Evolutionary conservation across 179 eudicot species (phyloP).

Genomic region (Patellifolia procumbens): DNA sequence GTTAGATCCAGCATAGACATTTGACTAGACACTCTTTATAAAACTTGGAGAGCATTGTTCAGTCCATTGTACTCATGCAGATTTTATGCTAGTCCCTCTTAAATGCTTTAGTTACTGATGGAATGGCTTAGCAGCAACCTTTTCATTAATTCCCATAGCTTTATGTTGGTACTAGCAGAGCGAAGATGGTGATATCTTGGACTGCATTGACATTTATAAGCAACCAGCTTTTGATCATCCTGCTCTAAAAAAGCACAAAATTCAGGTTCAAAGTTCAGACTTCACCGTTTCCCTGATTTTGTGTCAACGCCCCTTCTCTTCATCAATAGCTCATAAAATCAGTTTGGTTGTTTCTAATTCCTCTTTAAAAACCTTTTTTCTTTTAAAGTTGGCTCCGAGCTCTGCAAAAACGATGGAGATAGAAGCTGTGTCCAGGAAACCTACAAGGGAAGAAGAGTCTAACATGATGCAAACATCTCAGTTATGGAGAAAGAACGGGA

Average conservation of each 20-base stretch:
- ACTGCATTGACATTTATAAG: constrained; percentile 29
- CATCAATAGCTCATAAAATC: neutral
- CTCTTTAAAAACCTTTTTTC: neutral
- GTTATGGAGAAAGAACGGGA: constrained; percentile 37
- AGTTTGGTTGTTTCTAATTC: neutral
- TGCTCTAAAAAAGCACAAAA: constrained; percentile 28
- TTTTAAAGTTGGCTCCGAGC: constrained; percentile 28
- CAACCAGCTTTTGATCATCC: constrained; percentile 37
- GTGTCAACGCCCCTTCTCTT: neutral
- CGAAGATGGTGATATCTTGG: constrained; percentile 38
- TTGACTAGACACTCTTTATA: no score
- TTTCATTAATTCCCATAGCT: neutral
- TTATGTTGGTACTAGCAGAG: constrained; percentile 19
- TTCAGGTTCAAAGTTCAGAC: constrained; percentile 24
- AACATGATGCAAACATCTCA: constrained; percentile 25
- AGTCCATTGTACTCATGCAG: no score
- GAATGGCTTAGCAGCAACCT: no score
- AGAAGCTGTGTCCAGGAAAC: constrained; percentile 8
- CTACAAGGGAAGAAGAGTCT: constrained; percentile 1
- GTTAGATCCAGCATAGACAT: no score
- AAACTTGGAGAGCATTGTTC: no score
- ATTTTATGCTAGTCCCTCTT: no score
- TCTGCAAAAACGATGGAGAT: constrained; percentile 9
- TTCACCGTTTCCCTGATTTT: neutral
- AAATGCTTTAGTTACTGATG: neutral